phyloP scores from a whole-genome alignment of 495 filamentous ascomycete genomes.

The Xylaria cubensis region DNA sequence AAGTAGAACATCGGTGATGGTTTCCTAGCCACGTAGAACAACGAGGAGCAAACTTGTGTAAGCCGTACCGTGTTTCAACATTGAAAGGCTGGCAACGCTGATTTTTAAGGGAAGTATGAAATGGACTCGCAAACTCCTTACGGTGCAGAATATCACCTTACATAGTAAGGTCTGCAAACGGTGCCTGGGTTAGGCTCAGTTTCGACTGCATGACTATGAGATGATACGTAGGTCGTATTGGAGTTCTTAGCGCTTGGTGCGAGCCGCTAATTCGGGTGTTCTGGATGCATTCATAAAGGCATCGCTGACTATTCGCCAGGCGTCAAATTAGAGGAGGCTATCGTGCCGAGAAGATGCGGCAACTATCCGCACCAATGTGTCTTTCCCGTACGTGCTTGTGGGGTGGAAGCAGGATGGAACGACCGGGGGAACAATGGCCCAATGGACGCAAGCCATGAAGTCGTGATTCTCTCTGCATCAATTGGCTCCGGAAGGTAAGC shows the following conservation, averaged over 20 bases:
- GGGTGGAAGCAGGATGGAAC: conserved; percentile 9
- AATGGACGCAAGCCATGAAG: conserved; percentile 6
- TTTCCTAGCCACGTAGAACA: background rate
- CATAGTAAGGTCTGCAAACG: background rate
- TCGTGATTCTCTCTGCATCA: conserved; percentile 12
- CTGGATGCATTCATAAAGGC: background rate
- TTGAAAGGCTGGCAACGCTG: too few relatives aligned
- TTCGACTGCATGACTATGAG: background rate
- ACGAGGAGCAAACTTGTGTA: background rate
- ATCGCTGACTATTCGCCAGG: conserved; percentile 11
- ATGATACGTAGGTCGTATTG: background rate
- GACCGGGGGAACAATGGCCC: background rate
- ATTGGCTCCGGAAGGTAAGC: conserved; percentile 19
- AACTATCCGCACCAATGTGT: conserved; percentile 13
- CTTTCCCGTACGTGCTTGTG: conserved; percentile 5
- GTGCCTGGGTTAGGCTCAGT: background rate
- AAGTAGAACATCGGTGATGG: background rate
- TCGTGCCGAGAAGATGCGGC: conserved; percentile 18
- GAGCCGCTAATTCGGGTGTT: conserved; percentile 1
- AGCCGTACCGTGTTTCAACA: background rate
- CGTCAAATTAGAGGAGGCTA: conserved; percentile 3
- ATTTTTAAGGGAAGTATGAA: background rate
- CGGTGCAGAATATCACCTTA: background rate
- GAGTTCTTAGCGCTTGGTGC: conserved; percentile 1
- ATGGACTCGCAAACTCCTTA: background rate